Conservation (phyloP, 1,139 yeast genomes). For the Debaryomyces udenii region DNA sequence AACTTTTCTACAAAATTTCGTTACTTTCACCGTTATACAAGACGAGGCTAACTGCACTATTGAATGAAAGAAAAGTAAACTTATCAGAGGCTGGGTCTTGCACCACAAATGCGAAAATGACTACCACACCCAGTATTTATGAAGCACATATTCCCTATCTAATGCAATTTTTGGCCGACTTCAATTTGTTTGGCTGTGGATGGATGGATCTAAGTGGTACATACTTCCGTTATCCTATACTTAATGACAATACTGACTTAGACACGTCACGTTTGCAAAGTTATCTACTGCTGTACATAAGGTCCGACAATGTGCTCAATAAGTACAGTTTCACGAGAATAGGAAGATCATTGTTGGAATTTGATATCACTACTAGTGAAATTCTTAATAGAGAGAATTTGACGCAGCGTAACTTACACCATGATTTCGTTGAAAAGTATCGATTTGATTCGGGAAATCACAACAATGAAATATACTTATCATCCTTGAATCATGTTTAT, state of each 20-base stretch:
- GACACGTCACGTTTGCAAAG: conserved; percentile 15
- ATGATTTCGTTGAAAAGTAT: conserved; percentile 43
- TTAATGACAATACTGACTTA: conserved; percentile 8
- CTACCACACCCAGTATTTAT: conserved; percentile 28
- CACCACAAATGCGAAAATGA: conserved; percentile 3
- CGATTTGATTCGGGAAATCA: conserved; percentile 7
- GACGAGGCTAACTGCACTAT: conserved; percentile 59
- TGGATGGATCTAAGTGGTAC: conserved; percentile 54
- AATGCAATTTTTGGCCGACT: conserved; percentile 81
- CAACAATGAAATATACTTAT: conserved; percentile 40
- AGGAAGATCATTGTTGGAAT: conserved; percentile 65
- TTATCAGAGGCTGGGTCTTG: conserved; percentile 2
- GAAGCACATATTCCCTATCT: conserved; percentile 83
- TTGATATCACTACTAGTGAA: conserved; percentile 63
- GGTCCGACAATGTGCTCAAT: conserved; percentile 28
- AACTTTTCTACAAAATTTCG: conserved; percentile 66
- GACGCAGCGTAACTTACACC: conserved; percentile 51
- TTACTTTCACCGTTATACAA: conserved; percentile 65
- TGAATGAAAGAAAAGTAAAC: conserved; percentile 51
- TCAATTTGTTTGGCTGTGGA: conserved; percentile 81
- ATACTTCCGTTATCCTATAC: conserved; percentile 45
- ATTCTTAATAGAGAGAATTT: conserved; percentile 58
- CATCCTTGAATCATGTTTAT: conserved; percentile 64
- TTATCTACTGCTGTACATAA: conserved; percentile 23
- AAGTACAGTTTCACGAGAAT: conserved; percentile 46